phyloP scores from a whole-genome alignment of 768 basidiomycete species.

The Clathrus columnatus region DNA sequence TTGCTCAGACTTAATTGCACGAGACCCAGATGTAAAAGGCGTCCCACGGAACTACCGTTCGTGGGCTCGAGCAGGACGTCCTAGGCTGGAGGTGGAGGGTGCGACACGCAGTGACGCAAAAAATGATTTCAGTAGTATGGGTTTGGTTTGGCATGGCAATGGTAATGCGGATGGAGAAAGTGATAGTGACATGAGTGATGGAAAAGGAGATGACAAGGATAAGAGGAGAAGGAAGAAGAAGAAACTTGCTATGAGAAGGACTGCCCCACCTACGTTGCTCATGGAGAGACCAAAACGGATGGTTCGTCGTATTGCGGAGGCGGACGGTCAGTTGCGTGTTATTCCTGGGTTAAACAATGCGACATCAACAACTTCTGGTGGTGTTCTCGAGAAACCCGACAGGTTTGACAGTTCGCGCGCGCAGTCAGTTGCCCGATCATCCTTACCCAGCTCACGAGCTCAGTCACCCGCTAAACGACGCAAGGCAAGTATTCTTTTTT shows the following conservation, averaged over 20 bases:
- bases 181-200: conserved; percentile 1
- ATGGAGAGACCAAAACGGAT: conserved; percentile 5
- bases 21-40: conserved; percentile 2
- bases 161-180: background rate
- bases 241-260: background rate
- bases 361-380: background rate
- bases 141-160: background rate
- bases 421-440: background rate
- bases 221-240: conserved; percentile 7
- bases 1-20: background rate
- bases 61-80: conserved; percentile 6
- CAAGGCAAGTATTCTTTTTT: background rate
- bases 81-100: conserved; percentile 8
- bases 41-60: conserved; percentile 8
- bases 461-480: background rate
- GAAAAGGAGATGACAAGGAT: background rate
- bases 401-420: background rate
- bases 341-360: background rate
- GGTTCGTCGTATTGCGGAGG: background rate
- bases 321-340: background rate
- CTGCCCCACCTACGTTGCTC: background rate
- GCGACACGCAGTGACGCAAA: conserved; percentile 1
- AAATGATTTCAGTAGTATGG: conserved; percentile 1
- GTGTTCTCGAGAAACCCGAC: background rate
- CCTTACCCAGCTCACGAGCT: background rate